Evolutionary conservation across 371 early-diverging fungal species (phyloP).

Genomic region (Mortierella sp.): DNA sequence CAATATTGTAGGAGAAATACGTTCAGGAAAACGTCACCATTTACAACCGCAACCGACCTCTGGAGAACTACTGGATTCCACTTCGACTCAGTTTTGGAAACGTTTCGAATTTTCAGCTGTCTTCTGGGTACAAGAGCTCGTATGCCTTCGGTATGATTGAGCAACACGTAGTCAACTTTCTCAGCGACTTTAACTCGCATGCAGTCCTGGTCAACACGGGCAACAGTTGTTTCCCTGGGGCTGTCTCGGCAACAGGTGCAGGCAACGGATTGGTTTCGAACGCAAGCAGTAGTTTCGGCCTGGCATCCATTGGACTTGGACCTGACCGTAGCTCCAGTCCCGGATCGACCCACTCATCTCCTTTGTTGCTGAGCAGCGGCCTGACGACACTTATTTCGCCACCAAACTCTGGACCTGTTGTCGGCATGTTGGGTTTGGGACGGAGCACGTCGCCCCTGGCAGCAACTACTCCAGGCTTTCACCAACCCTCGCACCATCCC

Average conservation of each 20-base stretch:
- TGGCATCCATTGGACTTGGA: constrained; percentile 33
- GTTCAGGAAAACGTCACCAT: constrained; percentile 75
- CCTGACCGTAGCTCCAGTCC: constrained; percentile 28
- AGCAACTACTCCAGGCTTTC: neutral
- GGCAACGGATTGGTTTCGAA: constrained; percentile 11
- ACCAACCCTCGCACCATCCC: constrained; percentile 32
- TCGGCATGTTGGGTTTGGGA: constrained; percentile 48
- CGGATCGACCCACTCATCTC: constrained; percentile 9
- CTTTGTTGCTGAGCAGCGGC: constrained; percentile 21
- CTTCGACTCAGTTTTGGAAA: constrained; percentile 75
- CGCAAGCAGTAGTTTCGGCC: constrained; percentile 3
- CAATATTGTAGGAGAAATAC: constrained; percentile 70
- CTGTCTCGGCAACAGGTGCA: neutral
- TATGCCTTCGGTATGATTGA: constrained; percentile 73
- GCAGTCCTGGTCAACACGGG: constrained; percentile 41
- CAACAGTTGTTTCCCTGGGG: constrained; percentile 25
- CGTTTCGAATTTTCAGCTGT: constrained; percentile 70
- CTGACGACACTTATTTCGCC: constrained; percentile 26
- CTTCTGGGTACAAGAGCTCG: constrained; percentile 71
- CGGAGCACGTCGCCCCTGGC: constrained; percentile 21
- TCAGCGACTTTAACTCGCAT: constrained; percentile 65
- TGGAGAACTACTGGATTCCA: constrained; percentile 72
- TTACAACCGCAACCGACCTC: constrained; percentile 73
- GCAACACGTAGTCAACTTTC: constrained; percentile 65
- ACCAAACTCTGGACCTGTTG: constrained; percentile 27